Conservation (phyloP, 1,284 basidiomycete species). For the Ustilago cynodontis region DNA sequence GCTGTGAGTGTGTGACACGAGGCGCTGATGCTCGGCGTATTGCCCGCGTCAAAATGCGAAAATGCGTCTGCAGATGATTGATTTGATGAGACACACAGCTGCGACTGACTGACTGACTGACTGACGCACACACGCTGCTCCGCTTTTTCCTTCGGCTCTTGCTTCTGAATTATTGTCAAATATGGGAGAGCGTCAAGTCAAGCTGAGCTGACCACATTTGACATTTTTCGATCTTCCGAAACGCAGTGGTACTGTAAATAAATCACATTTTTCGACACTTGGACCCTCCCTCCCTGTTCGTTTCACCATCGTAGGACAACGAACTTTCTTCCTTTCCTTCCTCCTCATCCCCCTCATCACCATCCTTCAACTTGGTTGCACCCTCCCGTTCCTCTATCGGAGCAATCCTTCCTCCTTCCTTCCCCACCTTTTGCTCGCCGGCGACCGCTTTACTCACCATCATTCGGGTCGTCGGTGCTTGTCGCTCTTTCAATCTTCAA, state of each 20-base stretch:
- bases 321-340: background rate
- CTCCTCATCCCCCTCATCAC: background rate
- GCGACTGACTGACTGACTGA: too few relatives aligned
- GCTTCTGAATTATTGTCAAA: conserved; percentile 1
- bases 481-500: conserved; percentile 18
- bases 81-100: background rate
- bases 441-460: conserved; percentile 23
- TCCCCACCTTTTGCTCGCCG: conserved; percentile 6
- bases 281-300: background rate
- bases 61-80: background rate
- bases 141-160: conserved; percentile 1
- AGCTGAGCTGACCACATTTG: too few relatives aligned
- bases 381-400: conserved; percentile 1
- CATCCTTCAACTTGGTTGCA: background rate
- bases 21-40: background rate
- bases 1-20: background rate
- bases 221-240: background rate
- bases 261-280: background rate
- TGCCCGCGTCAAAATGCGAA: background rate
- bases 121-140: background rate
- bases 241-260: background rate
- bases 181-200: background rate
- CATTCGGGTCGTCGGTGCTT: conserved; percentile 36
- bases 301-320: background rate
- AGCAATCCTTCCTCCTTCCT: background rate